These are phyloP conservation scores for Trypanosoma congolense DNA, from an alignment of 208 protist species.

Conservation along the genomic window DNA sequence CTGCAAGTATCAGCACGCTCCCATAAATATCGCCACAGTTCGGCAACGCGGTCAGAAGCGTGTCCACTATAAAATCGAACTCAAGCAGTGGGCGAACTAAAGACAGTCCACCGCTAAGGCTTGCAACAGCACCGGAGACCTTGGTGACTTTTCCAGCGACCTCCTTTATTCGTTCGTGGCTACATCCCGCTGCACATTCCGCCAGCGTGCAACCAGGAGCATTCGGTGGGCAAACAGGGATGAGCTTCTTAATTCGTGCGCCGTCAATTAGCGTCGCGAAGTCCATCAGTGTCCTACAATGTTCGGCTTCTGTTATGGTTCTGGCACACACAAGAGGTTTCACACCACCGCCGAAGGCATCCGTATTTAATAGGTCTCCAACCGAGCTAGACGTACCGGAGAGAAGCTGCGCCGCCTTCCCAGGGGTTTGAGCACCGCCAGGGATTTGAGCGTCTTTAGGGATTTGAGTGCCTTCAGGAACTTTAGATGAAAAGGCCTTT, in stretches of 20 bases:
- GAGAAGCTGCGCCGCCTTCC: no score
- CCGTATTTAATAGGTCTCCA: no score
- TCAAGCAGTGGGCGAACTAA: conserved; percentile 55
- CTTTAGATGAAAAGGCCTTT: no score
- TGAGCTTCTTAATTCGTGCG: background rate
- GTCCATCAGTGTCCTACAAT: conserved; percentile 29
- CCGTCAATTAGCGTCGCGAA: background rate
- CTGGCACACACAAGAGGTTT: conserved; percentile 9
- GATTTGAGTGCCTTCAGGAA: no score
- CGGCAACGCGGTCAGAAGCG: conserved; percentile 32
- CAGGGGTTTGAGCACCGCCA: no score
- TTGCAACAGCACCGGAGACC: conserved; percentile 27
- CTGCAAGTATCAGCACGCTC: conserved; percentile 35
- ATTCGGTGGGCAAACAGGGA: conserved; percentile 1
- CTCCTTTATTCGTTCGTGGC: conserved; percentile 17
- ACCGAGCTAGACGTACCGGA: no score
- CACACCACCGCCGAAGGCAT: no score
- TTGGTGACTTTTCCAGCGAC: conserved; percentile 28
- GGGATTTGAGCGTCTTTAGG: no score
- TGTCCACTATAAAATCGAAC: conserved; percentile 79
- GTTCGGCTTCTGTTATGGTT: conserved; percentile 8
- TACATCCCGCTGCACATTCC: conserved; percentile 15
- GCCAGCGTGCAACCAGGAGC: conserved; percentile 5
- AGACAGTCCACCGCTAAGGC: conserved; percentile 54
- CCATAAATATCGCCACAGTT: conserved; percentile 11